Evolutionary conservation across 2,329 filamentous ascomycete genomes (phyloP), one percentile per base, ranked within the genome.

Genomic region (Cadophora sp.): DNA sequence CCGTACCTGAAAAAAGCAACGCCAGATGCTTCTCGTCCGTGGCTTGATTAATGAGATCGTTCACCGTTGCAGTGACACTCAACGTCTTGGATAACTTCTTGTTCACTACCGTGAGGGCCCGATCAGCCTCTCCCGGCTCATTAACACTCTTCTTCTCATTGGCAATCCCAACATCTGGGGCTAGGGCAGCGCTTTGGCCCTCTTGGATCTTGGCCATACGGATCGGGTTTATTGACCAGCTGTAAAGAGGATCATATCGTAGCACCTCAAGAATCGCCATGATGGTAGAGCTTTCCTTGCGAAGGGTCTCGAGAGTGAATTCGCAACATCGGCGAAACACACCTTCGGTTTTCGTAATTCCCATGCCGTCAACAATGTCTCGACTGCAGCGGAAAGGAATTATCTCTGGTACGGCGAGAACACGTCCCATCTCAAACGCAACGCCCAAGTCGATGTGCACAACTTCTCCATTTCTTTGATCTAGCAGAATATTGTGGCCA

Each of bases 241-340:
- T 96, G 79, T 98, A 97, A 68, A 99, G 82, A 0, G 96, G 96
- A 83, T 99, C 96, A 79, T 97, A 98, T n/a, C 96, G 91, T 67
- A 99, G 83, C 24, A 99, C 96, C 76, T 99, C 96, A 22, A 99
- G 87, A 62, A 99, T 94, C 0, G 96, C 98, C 94, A 97, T 98
- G 81, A 99, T 99, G 53, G 91, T 94, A 77, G 97, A 96, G 14
- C 92, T 92, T 78, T 99, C 96, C 74, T 97, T 92, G n/a, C 96
- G 90, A 43, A 99, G 83, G 1, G 96, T 94, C 69, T 97, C 94
- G 39, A 99, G 87, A 0, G 94, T 98, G 78, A 98, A 98, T 78
- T 99, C 96, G 78, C 96, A 99, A 80, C 95, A 98, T n/a, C 96
- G 89, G 8, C 96, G 88, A 82, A 98, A 99, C 0, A 98, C 94